phyloP scores from a whole-genome alignment of 345 rosid species.

The Streptanthus diversifolius region DNA sequence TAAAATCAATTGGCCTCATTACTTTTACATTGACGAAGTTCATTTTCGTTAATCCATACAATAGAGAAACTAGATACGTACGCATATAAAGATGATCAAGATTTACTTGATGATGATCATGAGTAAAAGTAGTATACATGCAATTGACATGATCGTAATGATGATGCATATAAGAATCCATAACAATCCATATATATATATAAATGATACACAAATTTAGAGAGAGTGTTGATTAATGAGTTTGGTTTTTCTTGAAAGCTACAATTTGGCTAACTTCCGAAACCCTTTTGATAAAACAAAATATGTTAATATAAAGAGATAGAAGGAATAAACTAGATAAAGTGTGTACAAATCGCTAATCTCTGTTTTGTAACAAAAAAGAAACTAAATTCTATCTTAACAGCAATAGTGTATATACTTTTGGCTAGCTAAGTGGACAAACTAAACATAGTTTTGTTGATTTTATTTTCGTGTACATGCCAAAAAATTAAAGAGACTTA shows the following conservation, averaged over 20 bases:
- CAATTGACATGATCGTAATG: neutral
- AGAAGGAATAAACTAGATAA: neutral
- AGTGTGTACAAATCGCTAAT: neutral
- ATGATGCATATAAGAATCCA: conserved; percentile 2
- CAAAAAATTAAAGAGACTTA: conserved; percentile 6
- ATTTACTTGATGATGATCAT: conserved; percentile 1
- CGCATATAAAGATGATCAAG: neutral
- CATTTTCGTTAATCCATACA: neutral
- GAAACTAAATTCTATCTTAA: neutral
- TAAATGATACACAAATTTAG: neutral
- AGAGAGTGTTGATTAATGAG: conserved; percentile 13
- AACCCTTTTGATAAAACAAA: neutral
- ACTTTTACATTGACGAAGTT: conserved; percentile 13
- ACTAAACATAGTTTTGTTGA: neutral
- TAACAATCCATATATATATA: neutral
- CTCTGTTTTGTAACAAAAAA: neutral
- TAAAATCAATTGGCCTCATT: conserved; percentile 15
- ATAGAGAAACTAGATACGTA: neutral
- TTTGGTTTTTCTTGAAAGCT: conserved; percentile 31
- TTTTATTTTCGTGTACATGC: conserved; percentile 4
- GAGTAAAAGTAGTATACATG: neutral
- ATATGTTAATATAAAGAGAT: neutral
- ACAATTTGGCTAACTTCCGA: conserved; percentile 27
- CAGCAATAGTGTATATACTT: neutral
- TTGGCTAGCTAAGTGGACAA: neutral